These are phyloP conservation scores for Aspergillus sp. DNA, from an alignment of 2,329 filamentous ascomycete genomes.

Conservation along the genomic window DNA sequence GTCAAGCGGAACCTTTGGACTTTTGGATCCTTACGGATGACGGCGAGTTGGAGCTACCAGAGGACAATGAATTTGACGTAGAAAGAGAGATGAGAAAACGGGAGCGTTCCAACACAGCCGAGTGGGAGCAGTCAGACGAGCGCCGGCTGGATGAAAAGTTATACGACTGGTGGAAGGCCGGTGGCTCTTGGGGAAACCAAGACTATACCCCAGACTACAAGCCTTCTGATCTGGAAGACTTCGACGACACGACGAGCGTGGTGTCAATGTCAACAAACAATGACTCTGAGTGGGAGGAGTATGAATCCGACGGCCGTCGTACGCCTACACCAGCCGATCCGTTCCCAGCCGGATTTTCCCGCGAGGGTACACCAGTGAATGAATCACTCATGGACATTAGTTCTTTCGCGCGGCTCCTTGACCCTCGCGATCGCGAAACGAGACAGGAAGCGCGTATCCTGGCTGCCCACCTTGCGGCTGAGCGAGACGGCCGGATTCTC, in stretches of 20 bases:
- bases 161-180: conserved; percentile 79
- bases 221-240: conserved; percentile 46
- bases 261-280: conserved; percentile 60
- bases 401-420: conserved; percentile 73
- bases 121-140: conserved; percentile 51
- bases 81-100: conserved; percentile 71
- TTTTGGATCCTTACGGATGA: conserved; percentile 53
- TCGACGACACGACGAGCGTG: conserved; percentile 75
- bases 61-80: conserved; percentile 67
- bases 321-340: conserved; percentile 70
- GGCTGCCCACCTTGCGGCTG: conserved; percentile 69
- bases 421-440: conserved; percentile 73
- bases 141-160: conserved; percentile 66
- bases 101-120: conserved; percentile 40
- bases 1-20: conserved; percentile 32
- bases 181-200: conserved; percentile 77
- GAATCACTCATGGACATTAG: conserved; percentile 62
- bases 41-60: conserved; percentile 52
- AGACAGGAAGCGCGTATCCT: conserved; percentile 76
- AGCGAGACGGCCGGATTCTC: conserved; percentile 56
- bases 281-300: conserved; percentile 47
- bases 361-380: conserved; percentile 48
- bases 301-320: conserved; percentile 46
- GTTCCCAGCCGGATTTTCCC: conserved; percentile 43
- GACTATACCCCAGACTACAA: conserved; percentile 78